Evolutionary conservation across 352 stramenopile species (phyloP).

Genomic region (Phytophthora rubi): DNA sequence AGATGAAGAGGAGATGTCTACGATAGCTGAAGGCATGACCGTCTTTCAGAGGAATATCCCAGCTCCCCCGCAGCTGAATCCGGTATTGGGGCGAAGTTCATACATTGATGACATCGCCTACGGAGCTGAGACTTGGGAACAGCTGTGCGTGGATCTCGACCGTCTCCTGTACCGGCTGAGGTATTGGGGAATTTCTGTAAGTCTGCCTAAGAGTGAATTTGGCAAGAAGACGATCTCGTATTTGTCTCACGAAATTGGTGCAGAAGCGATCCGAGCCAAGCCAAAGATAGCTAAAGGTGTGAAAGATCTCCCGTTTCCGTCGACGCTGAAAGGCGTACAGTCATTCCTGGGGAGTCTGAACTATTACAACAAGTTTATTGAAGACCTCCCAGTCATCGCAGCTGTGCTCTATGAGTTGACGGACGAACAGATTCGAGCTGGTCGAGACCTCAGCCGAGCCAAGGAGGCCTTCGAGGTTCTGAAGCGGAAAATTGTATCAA

Average conservation of each 20-base stretch:
- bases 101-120: constrained; percentile 6
- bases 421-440: no score
- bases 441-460: no score
- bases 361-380: no score
- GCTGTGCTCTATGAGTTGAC: neutral
- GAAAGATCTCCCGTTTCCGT: neutral
- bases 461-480: no score
- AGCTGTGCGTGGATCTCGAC: neutral
- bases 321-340: neutral
- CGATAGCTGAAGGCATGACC: neutral
- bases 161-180: neutral
- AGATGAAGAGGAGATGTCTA: no score
- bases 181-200: neutral
- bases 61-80: neutral
- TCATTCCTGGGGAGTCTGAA: neutral
- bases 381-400: neutral
- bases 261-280: neutral
- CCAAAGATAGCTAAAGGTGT: neutral
- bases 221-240: neutral
- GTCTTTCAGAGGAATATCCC: neutral
- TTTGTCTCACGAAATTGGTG: neutral
- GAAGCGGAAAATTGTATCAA: no score
- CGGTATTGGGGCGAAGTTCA: neutral
- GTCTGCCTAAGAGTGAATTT: neutral
- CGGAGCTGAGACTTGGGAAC: neutral